Percentiles rank a stretch among this genome's conserved stretches.
phyloP scores from a whole-genome alignment of 2,329 filamentous ascomycete genomes.

The Dactylellina drechsleri region DNA sequence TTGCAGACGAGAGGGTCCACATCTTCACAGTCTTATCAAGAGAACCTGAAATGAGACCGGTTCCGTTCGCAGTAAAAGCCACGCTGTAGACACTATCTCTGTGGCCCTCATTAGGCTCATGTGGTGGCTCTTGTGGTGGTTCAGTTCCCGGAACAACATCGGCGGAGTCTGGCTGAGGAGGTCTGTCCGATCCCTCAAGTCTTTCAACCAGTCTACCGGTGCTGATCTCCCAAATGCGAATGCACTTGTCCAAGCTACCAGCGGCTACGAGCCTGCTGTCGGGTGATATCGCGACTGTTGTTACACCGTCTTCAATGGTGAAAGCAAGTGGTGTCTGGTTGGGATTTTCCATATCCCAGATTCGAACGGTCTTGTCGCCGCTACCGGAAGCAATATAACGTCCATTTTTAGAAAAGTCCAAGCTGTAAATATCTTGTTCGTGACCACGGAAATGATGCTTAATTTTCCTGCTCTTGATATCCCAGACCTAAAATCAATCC shows the following conservation, averaged over 20 bases:
- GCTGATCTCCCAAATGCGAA: constrained; percentile 51
- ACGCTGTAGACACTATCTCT: constrained; percentile 64
- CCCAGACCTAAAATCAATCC: constrained; percentile 77
- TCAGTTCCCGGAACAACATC: constrained; percentile 85
- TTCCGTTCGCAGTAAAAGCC: constrained; percentile 62
- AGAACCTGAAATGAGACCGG: constrained; percentile 94
- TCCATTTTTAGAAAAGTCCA: constrained; percentile 51
- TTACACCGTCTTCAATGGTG: constrained; percentile 65
- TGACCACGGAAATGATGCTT: constrained; percentile 95
- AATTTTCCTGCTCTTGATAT: constrained; percentile 83
- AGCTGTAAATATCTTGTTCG: constrained; percentile 85
- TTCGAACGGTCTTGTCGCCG: constrained; percentile 44
- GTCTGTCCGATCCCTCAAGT: constrained; percentile 73
- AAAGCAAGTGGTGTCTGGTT: constrained; percentile 64
- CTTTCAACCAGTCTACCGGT: constrained; percentile 73
- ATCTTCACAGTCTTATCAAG: constrained; percentile 84
- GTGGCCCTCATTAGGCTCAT: constrained; percentile 47
- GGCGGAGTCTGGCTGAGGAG: constrained; percentile 76
- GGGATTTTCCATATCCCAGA: constrained; percentile 51
- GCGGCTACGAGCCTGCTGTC: constrained; percentile 48
- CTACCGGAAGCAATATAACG: constrained; percentile 48
- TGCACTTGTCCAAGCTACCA: constrained; percentile 47
- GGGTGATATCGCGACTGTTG: constrained; percentile 50
- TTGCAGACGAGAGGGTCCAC: constrained; percentile 80
- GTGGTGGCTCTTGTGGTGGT: constrained; percentile 71